Evolutionary conservation across 2,329 filamentous ascomycete species (phyloP), one percentile per base, ranked within the genome.

Genomic region (Claviceps citrina): DNA sequence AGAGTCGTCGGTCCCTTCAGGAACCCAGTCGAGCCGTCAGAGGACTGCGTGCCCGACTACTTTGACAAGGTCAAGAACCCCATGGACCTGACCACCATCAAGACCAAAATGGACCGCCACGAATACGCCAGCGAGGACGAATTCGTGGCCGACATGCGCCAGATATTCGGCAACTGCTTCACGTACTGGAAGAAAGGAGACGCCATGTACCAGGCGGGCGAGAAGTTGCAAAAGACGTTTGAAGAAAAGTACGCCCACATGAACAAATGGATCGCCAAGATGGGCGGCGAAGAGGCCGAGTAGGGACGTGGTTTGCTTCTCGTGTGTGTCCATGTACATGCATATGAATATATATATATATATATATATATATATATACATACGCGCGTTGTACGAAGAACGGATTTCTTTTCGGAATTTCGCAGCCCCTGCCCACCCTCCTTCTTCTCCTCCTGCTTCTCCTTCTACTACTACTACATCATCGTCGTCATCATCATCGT

Each of bases 151-250:
- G 75, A 79, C 54, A 66, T 78, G 50, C 67, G 70, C 6, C 71
- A 74, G 50, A 78, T 79, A 27, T 78, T 78, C 43, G 57, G 65
- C 20, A 79, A 78, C 53, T 78, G 73, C 54, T 77, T 72, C 54
- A 68, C 65, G n/a, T 79, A 78, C 55, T 78, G 74, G 70, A 68
- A 61, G 36, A 64, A 65, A 44, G 62, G 63, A 20, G 68, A 73
- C 37, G 62, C 64, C 0, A 73, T 78, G 59, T 76, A 66, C 59
- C 51, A 53, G 0, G 64, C 68, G 1, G 73, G 73, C 44, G 64
- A 74, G 55, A 68, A 67, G 45, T 66, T 79, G 38, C 67, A 78
- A 53, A 71, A 69, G 45, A 65, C 63, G 9, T 67, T 73, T 45
- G 72, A 74, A 50, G 67, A 77, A 48, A 77, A 78, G 55, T 78